Base-by-base conservation (phyloP, 768 basidiomycete genomes). In the Kwoniella pini region DNA sequence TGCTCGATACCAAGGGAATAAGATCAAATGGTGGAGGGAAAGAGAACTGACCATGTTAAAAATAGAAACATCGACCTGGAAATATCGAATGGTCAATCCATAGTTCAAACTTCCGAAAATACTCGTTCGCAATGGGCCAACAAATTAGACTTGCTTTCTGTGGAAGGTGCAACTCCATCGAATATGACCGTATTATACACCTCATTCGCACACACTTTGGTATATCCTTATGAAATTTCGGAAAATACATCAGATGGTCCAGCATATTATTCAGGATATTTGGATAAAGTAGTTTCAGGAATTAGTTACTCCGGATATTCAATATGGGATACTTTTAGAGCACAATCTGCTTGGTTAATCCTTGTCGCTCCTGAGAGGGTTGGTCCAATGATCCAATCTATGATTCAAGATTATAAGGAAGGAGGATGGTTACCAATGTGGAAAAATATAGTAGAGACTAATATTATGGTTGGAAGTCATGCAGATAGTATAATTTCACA, bases 401-500 rank as follows among this genome's bases (percentile, higher is more conserved):
- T 91, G 89, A 77, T 91, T 19, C 85, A 87, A 51, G 89, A 91
- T 71, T 92, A 86, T 65, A 77, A 82, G 61, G 65, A 82, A 85
- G 84, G 88, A 15, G 90, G 90, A 2, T 89, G 89, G 88, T 79
- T 91, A 36, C 90, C 90, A 0, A 90, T 91, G 89, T 91, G 90
- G 90, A 91, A 90, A 79, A 91, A 91, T 62, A 83, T 91, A 13
- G 84, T 88, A 24, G 85, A 91, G 71, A 90, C 89, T 0, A 91
- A 89, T 66, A 90, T 90, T 67, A 91, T 91, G 89, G 84, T 90
- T 15, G 87, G 82, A 10, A 90, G 88, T 0, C 88, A 92, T 65
- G 88, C 88, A 6, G 68, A 68, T 52, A 40, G 48, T 22, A 49
- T 71, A 22, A 67, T 71, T 36, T 67, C 70, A 15, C 70, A 71